Evolutionary conservation across 805 yeast species (phyloP).

Genomic region (Metschnikowia rubicola): DNA sequence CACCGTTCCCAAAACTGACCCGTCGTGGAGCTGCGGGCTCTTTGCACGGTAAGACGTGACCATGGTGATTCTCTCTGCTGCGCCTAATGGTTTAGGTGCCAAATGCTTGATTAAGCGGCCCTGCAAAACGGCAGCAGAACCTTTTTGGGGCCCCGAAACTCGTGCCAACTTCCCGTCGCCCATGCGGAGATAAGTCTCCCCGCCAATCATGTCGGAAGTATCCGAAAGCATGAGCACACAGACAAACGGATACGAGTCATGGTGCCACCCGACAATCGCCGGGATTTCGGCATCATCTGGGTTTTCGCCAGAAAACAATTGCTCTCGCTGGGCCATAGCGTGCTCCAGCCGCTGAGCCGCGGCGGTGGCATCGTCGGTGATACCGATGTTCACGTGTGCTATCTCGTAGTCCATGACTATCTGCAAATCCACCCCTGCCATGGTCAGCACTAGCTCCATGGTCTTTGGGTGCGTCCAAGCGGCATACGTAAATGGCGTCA

Average conservation of each 20-base stretch:
- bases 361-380: slow-evolving; percentile 38
- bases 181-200: slow-evolving; percentile 53
- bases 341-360: slow-evolving; percentile 23
- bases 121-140: slow-evolving; percentile 20
- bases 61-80: slow-evolving; percentile 39
- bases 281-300: slow-evolving; percentile 40
- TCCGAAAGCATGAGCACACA: slow-evolving; percentile 63
- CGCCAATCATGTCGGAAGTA: slow-evolving; percentile 56
- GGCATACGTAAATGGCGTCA: slow-evolving; percentile 49
- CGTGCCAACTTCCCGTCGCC: slow-evolving; percentile 27
- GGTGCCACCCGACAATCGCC: slow-evolving; percentile 62
- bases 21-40: slow-evolving; percentile 26
- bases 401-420: slow-evolving; percentile 57
- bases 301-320: slow-evolving; percentile 11
- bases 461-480: slow-evolving; percentile 63
- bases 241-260: slow-evolving; percentile 61
- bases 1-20: slow-evolving; percentile 33
- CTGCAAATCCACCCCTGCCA: slow-evolving; percentile 58
- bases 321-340: slow-evolving; percentile 8
- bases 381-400: slow-evolving; percentile 49
- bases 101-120: slow-evolving; percentile 21
- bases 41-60: slow-evolving; percentile 40
- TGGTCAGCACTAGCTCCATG: slow-evolving; percentile 47
- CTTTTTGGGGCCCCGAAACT: slow-evolving; percentile 17
- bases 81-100: slow-evolving; percentile 29